Evolutionary conservation across 257 asterid genomes (phyloP), one percentile per base, ranked within the genome.

Genomic region (Solanum sitiens): DNA sequence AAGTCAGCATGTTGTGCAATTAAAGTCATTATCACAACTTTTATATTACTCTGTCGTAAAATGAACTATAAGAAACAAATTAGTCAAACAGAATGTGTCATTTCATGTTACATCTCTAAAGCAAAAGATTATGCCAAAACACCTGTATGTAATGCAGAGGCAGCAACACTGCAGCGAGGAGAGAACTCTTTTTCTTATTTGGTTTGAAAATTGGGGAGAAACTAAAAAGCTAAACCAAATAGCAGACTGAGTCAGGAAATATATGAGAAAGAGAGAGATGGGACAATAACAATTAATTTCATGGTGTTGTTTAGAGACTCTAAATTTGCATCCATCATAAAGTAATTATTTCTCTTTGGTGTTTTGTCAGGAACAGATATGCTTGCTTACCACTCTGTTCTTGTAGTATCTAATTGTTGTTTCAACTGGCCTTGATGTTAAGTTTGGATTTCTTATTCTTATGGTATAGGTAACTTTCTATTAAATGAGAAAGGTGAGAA

Each of bases 401-500:
- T 50, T 47, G 44, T 80, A 15, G 67, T 25, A 77, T 44, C 42
- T 47, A 79, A 27, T 16, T 16, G 67, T 50, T 80, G 25, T 30
- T 80, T 47, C 85, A 47, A 44, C 70, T 80, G 85, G 47, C 5
- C 44, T 80, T 80, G 85, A 18, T 80, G 37, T 68, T 47, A 42
- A 85, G 23, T 65, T 87, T 83, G 37, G 32, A 37, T 83, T 89
- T 83, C 32, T 61, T 72, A 45, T 30, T 63, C 45, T 33, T 30
- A 59, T 37, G 79, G 82, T 61, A 32, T 88, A 97, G 99, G 96
- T 97, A 27, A 95, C 89, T 91, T 96, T 83, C 92, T 97, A 88
- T 86, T 93, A 85, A 95, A 94, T 92, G 98, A 94, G 68, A 95
- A 94, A 87, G 97, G 96, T 72, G 96, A 96, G 92, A 97, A 95